A percentile compares a stretch with the other conserved stretches of the same genome.
These are phyloP conservation scores for Fraxinus baroniana DNA, from an alignment of 305 asterid genomes.

Conservation along the genomic window DNA sequence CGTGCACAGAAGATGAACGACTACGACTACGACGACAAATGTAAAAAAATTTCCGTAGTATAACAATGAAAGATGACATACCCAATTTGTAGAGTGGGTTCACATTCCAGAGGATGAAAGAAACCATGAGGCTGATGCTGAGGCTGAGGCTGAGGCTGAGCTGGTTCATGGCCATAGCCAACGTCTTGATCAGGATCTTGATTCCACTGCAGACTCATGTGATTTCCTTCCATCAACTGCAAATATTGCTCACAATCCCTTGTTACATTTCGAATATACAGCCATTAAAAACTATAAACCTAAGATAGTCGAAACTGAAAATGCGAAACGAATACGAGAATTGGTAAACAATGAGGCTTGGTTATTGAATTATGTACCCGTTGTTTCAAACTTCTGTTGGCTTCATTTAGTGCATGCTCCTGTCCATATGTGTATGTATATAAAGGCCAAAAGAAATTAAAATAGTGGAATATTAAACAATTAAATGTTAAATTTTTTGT, in stretches of 20 bases:
- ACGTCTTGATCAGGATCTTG: conserved; percentile 59
- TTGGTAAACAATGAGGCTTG: background rate
- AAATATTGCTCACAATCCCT: background rate
- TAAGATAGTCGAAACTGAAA: background rate
- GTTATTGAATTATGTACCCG: conserved; percentile 48
- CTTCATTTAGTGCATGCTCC: conserved; percentile 93
- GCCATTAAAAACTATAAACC: background rate
- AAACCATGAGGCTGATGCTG: conserved; percentile 59
- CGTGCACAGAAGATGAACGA: background rate
- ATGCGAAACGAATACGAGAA: background rate
- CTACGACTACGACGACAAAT: background rate
- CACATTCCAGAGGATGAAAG: conserved; percentile 80
- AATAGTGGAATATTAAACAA: background rate
- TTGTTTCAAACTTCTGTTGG: conserved; percentile 79
- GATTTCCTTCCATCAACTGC: conserved; percentile 80
- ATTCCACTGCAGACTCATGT: conserved; percentile 79
- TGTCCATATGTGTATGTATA: conserved; percentile 24
- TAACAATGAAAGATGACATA: conserved; percentile 14
- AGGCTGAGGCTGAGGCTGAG: conserved; percentile 32
- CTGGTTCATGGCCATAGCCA: conserved; percentile 58
- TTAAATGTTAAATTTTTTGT: background rate
- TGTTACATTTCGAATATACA: background rate
- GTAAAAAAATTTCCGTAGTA: background rate
- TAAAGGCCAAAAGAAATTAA: background rate
- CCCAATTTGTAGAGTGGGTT: conserved; percentile 96